These are phyloP conservation scores for Monosporascus sp. DNA, from an alignment of 2,329 filamentous ascomycete species.

Conservation along the genomic window DNA sequence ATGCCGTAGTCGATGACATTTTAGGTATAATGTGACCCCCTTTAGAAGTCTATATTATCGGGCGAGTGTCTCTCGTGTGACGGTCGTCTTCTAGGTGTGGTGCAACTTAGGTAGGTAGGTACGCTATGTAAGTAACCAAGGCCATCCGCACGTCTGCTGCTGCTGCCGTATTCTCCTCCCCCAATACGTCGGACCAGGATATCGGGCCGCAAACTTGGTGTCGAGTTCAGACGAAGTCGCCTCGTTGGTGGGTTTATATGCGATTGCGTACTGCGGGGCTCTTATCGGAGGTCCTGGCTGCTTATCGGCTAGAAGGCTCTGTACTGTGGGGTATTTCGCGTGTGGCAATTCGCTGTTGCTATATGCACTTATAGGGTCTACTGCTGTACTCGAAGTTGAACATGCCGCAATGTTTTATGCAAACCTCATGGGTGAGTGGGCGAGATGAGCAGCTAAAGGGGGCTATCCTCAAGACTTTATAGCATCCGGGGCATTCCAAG, in stretches of 20 bases:
- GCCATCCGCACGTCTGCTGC: not conserved
- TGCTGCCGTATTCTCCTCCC: not conserved
- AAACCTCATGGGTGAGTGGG: too few species aligned
- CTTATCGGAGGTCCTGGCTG: too few species aligned
- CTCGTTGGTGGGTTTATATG: not conserved
- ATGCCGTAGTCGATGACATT: constrained; percentile 44
- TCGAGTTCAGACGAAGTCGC: constrained; percentile 24
- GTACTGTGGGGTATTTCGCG: too few species aligned
- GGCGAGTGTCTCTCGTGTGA: not conserved
- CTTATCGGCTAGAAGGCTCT: too few species aligned
- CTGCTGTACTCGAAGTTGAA: too few species aligned
- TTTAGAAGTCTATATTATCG: too few species aligned
- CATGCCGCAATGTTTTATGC: too few species aligned
- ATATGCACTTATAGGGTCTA: too few species aligned
- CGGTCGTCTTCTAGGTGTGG: constrained; percentile 1
- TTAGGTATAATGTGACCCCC: constrained; percentile 1
- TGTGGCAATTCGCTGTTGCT: too few species aligned
- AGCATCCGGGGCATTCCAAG: too few species aligned
- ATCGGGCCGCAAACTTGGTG: not conserved
- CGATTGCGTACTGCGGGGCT: not conserved
- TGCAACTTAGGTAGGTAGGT: not conserved
- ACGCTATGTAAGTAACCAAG: not conserved
- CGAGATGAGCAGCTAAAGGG: too few species aligned
- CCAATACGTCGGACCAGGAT: not conserved
- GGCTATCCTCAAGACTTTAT: too few species aligned